A percentile compares a stretch with the other conserved stretches of the same genome.
Evolutionary conservation across 1,284 basidiomycete species (phyloP).

Genomic region (Cryptococcus jaspeensis): DNA sequence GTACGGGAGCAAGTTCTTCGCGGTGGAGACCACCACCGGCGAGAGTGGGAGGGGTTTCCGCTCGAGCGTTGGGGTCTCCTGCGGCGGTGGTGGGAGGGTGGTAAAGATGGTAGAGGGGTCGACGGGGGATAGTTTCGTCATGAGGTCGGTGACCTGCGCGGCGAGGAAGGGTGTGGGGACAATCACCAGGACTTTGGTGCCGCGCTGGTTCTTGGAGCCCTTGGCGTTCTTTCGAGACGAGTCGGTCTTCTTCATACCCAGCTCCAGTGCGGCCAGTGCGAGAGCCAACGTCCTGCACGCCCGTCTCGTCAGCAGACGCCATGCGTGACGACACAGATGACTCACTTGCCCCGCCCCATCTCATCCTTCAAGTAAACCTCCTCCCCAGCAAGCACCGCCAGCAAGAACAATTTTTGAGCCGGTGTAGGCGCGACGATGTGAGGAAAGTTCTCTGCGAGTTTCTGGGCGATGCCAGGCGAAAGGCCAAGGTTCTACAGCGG

Average conservation of each 20-base stretch:
- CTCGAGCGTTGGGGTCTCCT: not conserved
- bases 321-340: not conserved
- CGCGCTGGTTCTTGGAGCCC: not conserved
- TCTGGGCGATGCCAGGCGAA: not conserved
- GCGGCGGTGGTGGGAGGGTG: not conserved
- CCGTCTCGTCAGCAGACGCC: not conserved
- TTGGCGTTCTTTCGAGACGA: too few relatives aligned
- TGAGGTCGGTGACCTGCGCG: conserved; percentile 23
- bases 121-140: conserved; percentile 14
- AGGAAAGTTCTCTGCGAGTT: conserved; percentile 17
- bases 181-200: conserved; percentile 21
- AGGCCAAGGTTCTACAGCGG: conserved; percentile 8
- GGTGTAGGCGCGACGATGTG: conserved; percentile 28
- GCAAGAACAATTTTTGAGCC: conserved; percentile 31
- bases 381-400: conserved; percentile 23
- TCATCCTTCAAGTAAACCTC: conserved; percentile 36
- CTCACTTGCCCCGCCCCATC: conserved; percentile 45
- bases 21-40: conserved; percentile 23
- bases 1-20: conserved; percentile 8
- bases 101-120: not conserved
- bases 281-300: conserved; percentile 25
- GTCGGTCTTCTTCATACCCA: conserved; percentile 5
- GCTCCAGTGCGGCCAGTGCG: conserved; percentile 24
- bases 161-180: conserved; percentile 33
- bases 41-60: conserved; percentile 4